phyloP scores from a whole-genome alignment of 768 basidiomycete species.

The Cytidiella melzeri region DNA sequence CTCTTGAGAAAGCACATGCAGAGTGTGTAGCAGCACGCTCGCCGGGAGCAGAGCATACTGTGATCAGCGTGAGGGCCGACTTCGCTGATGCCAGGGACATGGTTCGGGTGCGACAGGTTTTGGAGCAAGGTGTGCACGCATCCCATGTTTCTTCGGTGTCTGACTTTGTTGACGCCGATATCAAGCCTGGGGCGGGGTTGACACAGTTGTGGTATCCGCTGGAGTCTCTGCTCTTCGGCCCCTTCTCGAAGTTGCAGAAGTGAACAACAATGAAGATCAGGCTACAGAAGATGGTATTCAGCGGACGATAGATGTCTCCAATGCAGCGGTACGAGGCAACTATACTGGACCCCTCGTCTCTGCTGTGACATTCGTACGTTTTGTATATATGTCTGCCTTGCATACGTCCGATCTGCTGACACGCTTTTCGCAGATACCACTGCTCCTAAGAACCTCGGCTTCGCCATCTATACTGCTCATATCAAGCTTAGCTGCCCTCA shows the following conservation, averaged over 20 bases:
- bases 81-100: conserved; percentile 63
- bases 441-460: conserved; percentile 56
- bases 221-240: conserved; percentile 82
- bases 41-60: conserved; percentile 15
- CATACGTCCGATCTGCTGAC: neutral
- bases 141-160: neutral
- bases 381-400: neutral
- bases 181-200: conserved; percentile 74
- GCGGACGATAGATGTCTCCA: conserved; percentile 48
- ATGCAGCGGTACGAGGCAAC: conserved; percentile 55
- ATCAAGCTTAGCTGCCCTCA: conserved; percentile 70
- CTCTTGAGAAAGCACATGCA: conserved; percentile 49
- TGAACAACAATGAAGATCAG: conserved; percentile 33
- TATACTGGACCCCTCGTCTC: conserved; percentile 65
- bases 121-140: conserved; percentile 48
- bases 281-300: conserved; percentile 53
- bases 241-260: conserved; percentile 63
- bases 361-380: conserved; percentile 64
- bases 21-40: conserved; percentile 43
- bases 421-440: conserved; percentile 53
- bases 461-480: conserved; percentile 74
- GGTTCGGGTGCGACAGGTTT: conserved; percentile 43
- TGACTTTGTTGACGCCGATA: neutral
- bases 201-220: conserved; percentile 77
- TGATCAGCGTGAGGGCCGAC: conserved; percentile 56